Evolutionary conservation across 805 yeast genomes (phyloP).

Genomic region (Wickerhamiella azymoides): DNA sequence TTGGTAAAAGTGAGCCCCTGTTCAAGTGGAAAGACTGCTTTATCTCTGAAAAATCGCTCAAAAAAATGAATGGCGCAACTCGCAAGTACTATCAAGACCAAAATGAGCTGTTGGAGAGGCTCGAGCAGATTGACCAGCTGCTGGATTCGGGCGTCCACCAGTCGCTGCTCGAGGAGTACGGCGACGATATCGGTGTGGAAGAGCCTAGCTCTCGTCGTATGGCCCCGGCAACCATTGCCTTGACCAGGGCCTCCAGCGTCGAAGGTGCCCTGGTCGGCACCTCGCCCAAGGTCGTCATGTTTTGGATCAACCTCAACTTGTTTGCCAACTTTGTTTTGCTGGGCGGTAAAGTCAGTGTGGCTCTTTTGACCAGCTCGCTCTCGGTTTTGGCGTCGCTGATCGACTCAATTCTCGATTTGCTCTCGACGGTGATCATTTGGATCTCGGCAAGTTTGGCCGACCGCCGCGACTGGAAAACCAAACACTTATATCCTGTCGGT

Average conservation of each 20-base stretch:
- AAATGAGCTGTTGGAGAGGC: conserved; percentile 44
- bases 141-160: conserved; percentile 59
- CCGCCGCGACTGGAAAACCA: conserved; percentile 33
- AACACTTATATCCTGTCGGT: conserved; percentile 46
- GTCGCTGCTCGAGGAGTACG: conserved; percentile 49
- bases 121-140: conserved; percentile 45
- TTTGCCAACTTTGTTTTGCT: conserved; percentile 41
- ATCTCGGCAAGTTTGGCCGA: conserved; percentile 35
- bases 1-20: conserved; percentile 32
- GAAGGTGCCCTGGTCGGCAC: conserved; percentile 26
- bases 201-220: conserved; percentile 16
- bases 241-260: conserved; percentile 28
- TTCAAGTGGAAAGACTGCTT: conserved; percentile 29
- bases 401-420: conserved; percentile 59
- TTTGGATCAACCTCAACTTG: conserved; percentile 55
- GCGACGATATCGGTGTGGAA: conserved; percentile 25
- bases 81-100: conserved; percentile 40
- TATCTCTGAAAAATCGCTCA: conserved; percentile 16
- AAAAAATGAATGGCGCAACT: conserved; percentile 19
- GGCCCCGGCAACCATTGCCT: conserved; percentile 20
- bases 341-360: conserved; percentile 46
- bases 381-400: conserved; percentile 68
- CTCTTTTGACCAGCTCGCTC: conserved; percentile 52
- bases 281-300: conserved; percentile 30
- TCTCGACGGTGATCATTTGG: conserved; percentile 62